Base-by-base conservation (phyloP, 306 rosid genomes). In the Morella rubra region DNA sequence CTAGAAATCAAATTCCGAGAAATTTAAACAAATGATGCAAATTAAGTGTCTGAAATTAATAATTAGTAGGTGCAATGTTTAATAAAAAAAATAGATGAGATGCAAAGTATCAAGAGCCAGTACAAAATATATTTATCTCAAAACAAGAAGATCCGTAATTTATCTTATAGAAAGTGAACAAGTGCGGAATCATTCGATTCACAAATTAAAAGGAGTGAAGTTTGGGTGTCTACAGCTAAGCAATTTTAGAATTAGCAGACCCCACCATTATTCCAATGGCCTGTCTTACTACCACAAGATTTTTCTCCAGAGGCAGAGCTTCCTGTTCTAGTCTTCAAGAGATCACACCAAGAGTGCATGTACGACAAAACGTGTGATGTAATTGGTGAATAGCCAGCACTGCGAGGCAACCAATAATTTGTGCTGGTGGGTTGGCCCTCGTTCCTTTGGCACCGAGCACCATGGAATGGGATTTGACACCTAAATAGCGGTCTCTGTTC, bases 351-450 rank as follows among this genome's bases (percentile, higher is more conserved):
- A 9, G 50, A 32, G 4, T 18, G 13, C 13, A 22, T 6, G 24
- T 49, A 15, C 53, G 53, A 59, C 8, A 8, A n/a, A 18, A 66
- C 7, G 50, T 44, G 71, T 42, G 4, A 4, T 18, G 71, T 65
- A 41, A 65, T 42, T 8, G 14, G 49, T 16, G 27, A 42, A 41
- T 65, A 41, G 49, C 32, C 1, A 27, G 32, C 32, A 27, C 32
- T 41, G 71, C 41, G 27, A 65, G 27, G 42, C 50, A 49, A 41
- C 50, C 22, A 8, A 16, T 66, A 41, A 9, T 65, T 66, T 64
- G 4, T 16, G 51, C 50, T 18, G 46, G 71, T 65, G 71, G 71
- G 71, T 65, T 65, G 22, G 50, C 50, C 71, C 70, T 65, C 16
- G 65, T 59, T 65, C 15, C 42, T n/a, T 16, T 7, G 44, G 40